Evolutionary conservation across 2,329 filamentous ascomycete species (phyloP), one percentile per base, ranked within the genome.

Genomic region (Biscogniauxia sp.): DNA sequence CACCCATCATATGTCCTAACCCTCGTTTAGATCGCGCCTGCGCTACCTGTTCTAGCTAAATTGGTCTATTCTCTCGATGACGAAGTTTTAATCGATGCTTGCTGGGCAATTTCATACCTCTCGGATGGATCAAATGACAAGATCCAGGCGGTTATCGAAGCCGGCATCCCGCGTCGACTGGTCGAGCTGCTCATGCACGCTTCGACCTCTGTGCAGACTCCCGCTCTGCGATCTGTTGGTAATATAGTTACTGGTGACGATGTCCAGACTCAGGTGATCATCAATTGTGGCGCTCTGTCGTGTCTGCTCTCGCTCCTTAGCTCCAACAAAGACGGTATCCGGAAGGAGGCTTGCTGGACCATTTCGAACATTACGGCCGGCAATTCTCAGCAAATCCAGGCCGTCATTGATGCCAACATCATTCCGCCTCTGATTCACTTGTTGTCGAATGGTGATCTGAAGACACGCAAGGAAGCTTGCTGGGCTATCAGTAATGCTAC

Each of bases 401-500:
- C 93, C 9, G 95, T 99, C 59, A 90, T 99, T 70, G 95, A 99
- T 73, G 93, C 93, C 71, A 95, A 96, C 80, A 96, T 99, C 73
- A 95, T 99, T 69, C 93, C 93, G 41, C 95, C 95, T 63, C 83
- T 99, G 70, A 97, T 99, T 75, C 93, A 98, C 78, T 87, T 99
- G 45, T 86, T 99, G 63, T 93, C 92, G 67, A 96, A 98, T 73
- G 95, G 95, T 65, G 95, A 99, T 77, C 90, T 99, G 76, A 99
- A 99, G 89, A 99, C 95, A 55, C 90, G 95, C 64, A 99, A 99
- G 82, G 95, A 99, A 79, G 95, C 95, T 64, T 99, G 95, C 83
- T 99, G 95, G 95, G 95, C 95, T 55, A 99, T 99, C 72, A 98
- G 94, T 74, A 99, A 99, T 74, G 95, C 95, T 55, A 99, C 95